phyloP scores from a whole-genome alignment of 106 monocot species.

The Ottelia alismoides region DNA sequence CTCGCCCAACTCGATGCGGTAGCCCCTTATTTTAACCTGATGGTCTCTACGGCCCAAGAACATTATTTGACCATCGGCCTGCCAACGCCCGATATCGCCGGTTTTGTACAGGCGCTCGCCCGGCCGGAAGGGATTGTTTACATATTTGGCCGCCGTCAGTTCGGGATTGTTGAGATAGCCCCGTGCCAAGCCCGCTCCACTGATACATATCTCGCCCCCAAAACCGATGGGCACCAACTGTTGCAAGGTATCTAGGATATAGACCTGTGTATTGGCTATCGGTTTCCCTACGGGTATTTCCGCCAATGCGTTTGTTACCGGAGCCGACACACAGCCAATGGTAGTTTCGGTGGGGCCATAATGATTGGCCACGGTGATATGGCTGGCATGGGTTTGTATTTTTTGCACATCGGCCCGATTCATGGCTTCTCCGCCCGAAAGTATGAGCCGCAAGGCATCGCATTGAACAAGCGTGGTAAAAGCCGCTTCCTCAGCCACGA shows the following conservation, averaged over 20 bases:
- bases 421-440: too few species aligned
- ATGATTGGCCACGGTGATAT: neutral
- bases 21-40: too few species aligned
- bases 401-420: too few species aligned
- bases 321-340: neutral
- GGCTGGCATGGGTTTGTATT: neutral
- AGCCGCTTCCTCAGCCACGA: neutral
- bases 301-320: neutral
- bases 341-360: neutral
- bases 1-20: too few species aligned
- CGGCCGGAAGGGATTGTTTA: neutral
- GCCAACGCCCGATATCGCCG: neutral
- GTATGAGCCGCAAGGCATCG: neutral
- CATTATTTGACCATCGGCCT: neutral
- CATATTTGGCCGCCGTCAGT: neutral
- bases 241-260: neutral
- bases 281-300: neutral
- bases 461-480: too few species aligned
- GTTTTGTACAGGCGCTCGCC: neutral
- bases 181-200: neutral
- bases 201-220: neutral
- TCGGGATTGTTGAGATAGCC: neutral
- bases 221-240: neutral
- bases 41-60: too few species aligned
- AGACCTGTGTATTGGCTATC: neutral